A percentile compares a stretch with the other conserved stretches of the same genome.
Conservation (phyloP, 2,329 filamentous ascomycete species). For the Hortaea sp. region DNA sequence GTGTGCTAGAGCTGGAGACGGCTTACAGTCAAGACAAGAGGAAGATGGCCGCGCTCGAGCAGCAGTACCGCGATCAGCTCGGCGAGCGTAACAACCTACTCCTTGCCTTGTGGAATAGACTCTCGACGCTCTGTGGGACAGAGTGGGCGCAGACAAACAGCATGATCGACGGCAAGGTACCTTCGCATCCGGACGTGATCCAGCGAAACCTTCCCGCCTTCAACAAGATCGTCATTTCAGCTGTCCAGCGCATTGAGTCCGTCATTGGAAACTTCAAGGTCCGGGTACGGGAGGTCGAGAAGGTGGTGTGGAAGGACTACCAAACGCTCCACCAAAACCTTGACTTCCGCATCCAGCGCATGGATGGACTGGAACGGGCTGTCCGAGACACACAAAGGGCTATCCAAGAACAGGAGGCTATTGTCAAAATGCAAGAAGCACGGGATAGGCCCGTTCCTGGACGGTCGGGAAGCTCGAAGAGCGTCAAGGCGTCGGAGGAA, state of each 20-base stretch:
- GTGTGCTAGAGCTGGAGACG: conserved; percentile 79
- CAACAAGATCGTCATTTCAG: conserved; percentile 76
- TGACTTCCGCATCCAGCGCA: conserved; percentile 68
- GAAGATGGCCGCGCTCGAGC: conserved; percentile 65
- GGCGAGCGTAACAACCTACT: conserved; percentile 81
- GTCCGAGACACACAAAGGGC: conserved; percentile 53
- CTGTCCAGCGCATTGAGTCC: conserved; percentile 76
- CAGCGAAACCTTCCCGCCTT: conserved; percentile 78
- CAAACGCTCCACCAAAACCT: conserved; percentile 73
- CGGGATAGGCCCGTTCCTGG: conserved; percentile 18
- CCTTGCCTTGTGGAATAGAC: conserved; percentile 78
- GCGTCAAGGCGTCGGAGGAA: conserved; percentile 40
- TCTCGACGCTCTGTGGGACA: conserved; percentile 74
- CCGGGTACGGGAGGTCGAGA: conserved; percentile 76
- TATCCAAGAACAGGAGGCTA: conserved; percentile 46
- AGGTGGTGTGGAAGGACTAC: conserved; percentile 84
- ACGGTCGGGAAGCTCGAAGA: conserved; percentile 28
- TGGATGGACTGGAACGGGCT: conserved; percentile 76
- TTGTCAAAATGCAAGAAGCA: conserved; percentile 14
- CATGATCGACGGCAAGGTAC: conserved; percentile 77
- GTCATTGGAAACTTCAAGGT: conserved; percentile 68
- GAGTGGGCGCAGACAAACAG: conserved; percentile 90
- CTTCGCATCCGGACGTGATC: conserved; percentile 68
- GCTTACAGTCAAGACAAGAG: conserved; percentile 67
- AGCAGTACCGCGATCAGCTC: conserved; percentile 75